Base-by-base conservation (phyloP, 2,329 filamentous ascomycete species). In the Atkinsonella hypoxylon region DNA sequence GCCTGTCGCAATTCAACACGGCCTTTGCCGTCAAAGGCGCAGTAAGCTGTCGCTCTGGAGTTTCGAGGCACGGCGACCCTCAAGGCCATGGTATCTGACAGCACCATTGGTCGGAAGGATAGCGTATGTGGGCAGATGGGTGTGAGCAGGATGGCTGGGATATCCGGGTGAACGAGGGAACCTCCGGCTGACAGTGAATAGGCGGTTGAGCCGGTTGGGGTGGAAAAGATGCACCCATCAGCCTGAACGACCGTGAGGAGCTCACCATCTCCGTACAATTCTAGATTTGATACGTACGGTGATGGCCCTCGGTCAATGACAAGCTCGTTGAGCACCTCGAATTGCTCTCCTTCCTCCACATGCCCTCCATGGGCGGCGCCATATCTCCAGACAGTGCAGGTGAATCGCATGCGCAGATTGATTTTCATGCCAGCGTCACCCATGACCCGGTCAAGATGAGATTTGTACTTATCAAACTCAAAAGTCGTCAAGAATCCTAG, bases 351-450 rank as follows among this genome's bases (percentile, higher is more conserved):
- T 67, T 96, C 90, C 59, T 93, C 85, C 57, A 84, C 78, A 39
- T 81, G 80, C n/a, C 79, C 75, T 11, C 76, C 78, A 2, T 71
- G 65, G 4, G 70, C 67, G 4, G 70, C 67, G 31, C 78, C 81
- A 57, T 84, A 77, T 43, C 91, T 85, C 72, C 91, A 96, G 9
- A 98, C 90, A 0, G 93, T 97, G 71, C 91, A 97, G 15, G 93
- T 98, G 67, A 98, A 98, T 55, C 93, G 87, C 93, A 98, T 98
- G 58, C 93, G 89, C 58, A 98, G 75, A 63, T 95, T 97, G 54
- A 97, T 91, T 49, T 91, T 85, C 91, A 98, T 97, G 51, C 93
- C 93, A 1, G 86, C 81, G 51, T 94, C 88, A 54, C 89, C 89
- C 89, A 98, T 95, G 58, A 97, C 80, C 49, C 82, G 83, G 67